Percentiles rank a stretch among this genome's conserved stretches.
Evolutionary conservation across 2,329 filamentous ascomycete species (phyloP).

Genomic region (Achaetomium macrosporum): DNA sequence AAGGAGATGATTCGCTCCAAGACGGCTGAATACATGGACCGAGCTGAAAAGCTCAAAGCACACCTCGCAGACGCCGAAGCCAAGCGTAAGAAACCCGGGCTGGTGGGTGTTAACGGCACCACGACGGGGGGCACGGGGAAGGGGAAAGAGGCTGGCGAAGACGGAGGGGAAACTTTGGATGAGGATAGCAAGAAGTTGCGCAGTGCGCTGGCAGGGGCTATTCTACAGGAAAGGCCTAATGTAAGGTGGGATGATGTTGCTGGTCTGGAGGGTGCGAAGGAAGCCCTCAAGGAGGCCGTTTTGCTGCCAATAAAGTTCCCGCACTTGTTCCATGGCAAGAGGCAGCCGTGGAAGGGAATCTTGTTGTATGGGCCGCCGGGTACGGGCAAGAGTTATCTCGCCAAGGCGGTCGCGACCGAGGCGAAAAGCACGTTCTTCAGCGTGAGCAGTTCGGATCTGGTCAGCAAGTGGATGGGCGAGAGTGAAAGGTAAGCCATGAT

Average conservation of each 20-base stretch:
- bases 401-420: conserved; percentile 95
- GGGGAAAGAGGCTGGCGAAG: conserved; percentile 46
- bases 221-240: conserved; percentile 91
- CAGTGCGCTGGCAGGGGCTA: conserved; percentile 83
- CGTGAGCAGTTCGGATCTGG: conserved; percentile 92
- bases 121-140: conserved; percentile 57
- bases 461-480: conserved; percentile 99
- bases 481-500: conserved; percentile 75
- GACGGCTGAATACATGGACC: conserved; percentile 95
- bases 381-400: conserved; percentile 95
- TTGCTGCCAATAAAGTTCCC: conserved; percentile 98
- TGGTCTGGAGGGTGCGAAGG: conserved; percentile 87
- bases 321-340: conserved; percentile 89
- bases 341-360: conserved; percentile 98
- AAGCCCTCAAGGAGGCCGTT: conserved; percentile 95
- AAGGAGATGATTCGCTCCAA: conserved; percentile 98
- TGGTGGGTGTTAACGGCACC: conserved; percentile 67
- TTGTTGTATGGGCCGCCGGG: conserved; percentile 92
- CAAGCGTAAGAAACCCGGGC: conserved; percentile 64
- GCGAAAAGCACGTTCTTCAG: conserved; percentile 99
- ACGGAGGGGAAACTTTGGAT: conserved; percentile 60
- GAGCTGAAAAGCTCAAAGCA: conserved; percentile 93
- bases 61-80: conserved; percentile 72
- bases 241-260: conserved; percentile 98
- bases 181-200: conserved; percentile 94